These are phyloP conservation scores for Sarocladiaceae sp. DNA, from an alignment of 2,329 filamentous ascomycete species.

Conservation along the genomic window DNA sequence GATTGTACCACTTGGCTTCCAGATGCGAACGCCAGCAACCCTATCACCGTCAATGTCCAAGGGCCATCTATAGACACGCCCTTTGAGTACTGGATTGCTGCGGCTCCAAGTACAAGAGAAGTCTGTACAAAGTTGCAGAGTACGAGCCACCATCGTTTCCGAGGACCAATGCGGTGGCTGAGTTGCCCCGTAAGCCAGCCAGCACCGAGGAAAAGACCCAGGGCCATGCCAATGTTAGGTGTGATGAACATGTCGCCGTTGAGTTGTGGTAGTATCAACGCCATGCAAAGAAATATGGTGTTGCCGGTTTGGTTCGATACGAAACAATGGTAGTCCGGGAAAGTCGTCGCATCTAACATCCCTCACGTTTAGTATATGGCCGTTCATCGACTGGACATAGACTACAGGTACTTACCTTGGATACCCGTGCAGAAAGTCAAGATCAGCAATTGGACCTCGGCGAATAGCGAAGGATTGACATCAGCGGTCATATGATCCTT, in stretches of 20 bases:
- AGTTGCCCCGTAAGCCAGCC: constrained; percentile 53
- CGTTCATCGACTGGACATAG: too few relatives aligned
- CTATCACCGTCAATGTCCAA: constrained; percentile 40
- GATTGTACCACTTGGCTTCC: constrained; percentile 57
- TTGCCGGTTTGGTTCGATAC: constrained; percentile 64
- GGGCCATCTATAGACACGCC: constrained; percentile 31
- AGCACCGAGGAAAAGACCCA: constrained; percentile 52
- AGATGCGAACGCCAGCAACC: constrained; percentile 49
- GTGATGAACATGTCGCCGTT: constrained; percentile 45
- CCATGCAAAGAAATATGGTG: constrained; percentile 54
- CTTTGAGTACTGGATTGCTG: constrained; percentile 40
- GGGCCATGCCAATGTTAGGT: constrained; percentile 49
- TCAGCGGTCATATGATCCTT: constrained; percentile 11
- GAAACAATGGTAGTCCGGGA: constrained; percentile 59
- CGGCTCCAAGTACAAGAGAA: constrained; percentile 47
- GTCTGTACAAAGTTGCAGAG: constrained; percentile 52
- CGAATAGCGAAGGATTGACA: constrained; percentile 35
- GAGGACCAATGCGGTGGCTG: constrained; percentile 46
- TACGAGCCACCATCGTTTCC: constrained; percentile 49
- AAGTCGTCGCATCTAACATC: constrained; percentile 57
- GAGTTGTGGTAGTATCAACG: constrained; percentile 44
- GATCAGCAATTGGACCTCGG: constrained; percentile 41
- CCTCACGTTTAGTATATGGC: too few relatives aligned
- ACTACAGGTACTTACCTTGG: too few relatives aligned
- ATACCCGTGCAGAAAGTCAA: constrained; percentile 48